Percentiles rank a stretch among this genome's conserved stretches.
Evolutionary conservation across 2,329 filamentous ascomycete species (phyloP).

Genomic region (Exophiala sp.): DNA sequence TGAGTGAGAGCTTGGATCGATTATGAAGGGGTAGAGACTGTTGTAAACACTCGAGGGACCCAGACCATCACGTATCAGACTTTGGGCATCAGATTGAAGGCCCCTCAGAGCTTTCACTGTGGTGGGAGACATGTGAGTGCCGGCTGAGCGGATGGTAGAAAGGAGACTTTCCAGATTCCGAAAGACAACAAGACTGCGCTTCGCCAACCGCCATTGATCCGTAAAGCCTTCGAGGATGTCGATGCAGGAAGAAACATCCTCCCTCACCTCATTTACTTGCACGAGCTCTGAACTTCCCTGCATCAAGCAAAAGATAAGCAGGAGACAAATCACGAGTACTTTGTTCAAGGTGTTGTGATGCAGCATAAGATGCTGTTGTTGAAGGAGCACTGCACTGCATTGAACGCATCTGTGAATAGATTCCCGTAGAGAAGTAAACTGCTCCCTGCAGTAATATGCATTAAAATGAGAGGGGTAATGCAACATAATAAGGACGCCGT

Average conservation of each 20-base stretch:
- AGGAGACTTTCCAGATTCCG: background rate
- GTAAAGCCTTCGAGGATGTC: background rate
- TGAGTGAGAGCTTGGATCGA: too few relatives aligned
- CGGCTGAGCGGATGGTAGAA: too few relatives aligned
- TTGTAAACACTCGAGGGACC: too few relatives aligned
- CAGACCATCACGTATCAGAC: too few relatives aligned
- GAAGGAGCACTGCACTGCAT: background rate
- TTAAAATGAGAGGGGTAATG: background rate
- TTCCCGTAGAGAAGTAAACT: background rate
- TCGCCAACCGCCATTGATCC: background rate
- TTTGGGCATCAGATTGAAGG: too few relatives aligned
- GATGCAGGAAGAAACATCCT: background rate
- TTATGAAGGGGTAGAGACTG: too few relatives aligned
- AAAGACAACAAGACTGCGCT: background rate
- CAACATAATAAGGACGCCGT: background rate
- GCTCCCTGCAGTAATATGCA: background rate
- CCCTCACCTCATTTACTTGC: background rate
- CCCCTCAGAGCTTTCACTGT: too few relatives aligned
- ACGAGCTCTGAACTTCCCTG: too few relatives aligned
- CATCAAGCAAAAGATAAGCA: background rate
- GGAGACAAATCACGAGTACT: background rate
- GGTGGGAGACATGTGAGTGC: too few relatives aligned
- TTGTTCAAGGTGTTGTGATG: background rate
- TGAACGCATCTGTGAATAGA: background rate
- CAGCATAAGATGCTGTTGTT: background rate